These are phyloP conservation scores for Aspergillus sp. DNA, from an alignment of 2,329 filamentous ascomycete genomes.

Conservation along the genomic window DNA sequence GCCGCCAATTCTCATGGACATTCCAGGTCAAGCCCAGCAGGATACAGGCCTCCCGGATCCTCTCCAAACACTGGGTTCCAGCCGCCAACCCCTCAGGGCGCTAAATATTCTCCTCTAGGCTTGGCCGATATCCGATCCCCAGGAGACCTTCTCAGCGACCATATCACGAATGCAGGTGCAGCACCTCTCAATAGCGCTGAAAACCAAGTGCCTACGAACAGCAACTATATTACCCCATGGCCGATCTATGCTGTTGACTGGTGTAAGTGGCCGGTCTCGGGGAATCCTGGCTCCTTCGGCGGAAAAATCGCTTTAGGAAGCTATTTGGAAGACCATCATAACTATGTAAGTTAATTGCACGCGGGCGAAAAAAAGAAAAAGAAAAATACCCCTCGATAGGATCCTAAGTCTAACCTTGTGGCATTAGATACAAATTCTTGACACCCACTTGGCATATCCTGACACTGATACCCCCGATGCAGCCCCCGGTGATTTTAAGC, in stretches of 20 bases:
- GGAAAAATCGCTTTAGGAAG: slow-evolving; percentile 95
- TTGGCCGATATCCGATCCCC: slow-evolving; percentile 88
- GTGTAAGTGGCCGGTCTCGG: slow-evolving; percentile 93
- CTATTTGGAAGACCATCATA: slow-evolving; percentile 96
- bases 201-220: slow-evolving; percentile 68
- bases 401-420: not conserved
- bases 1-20: slow-evolving; percentile 71
- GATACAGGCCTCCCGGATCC: slow-evolving; percentile 62
- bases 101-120: slow-evolving; percentile 83
- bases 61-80: slow-evolving; percentile 44
- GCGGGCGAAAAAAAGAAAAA: not conserved
- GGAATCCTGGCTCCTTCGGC: slow-evolving; percentile 61
- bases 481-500: slow-evolving; percentile 59
- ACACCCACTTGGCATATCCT: slow-evolving; percentile 74
- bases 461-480: slow-evolving; percentile 69
- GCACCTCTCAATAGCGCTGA: slow-evolving; percentile 63
- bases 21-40: slow-evolving; percentile 79
- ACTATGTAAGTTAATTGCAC: slow-evolving; percentile 68
- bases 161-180: slow-evolving; percentile 58
- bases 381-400: not conserved
- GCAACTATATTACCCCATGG: slow-evolving; percentile 93
- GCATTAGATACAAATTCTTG: slow-evolving; percentile 88
- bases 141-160: slow-evolving; percentile 76
- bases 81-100: slow-evolving; percentile 55
- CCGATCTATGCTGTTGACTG: slow-evolving; percentile 96